Percentiles rank a stretch among this genome's conserved stretches.
Conservation (phyloP, 305 asterid species). For the Fraxinus sp. region DNA sequence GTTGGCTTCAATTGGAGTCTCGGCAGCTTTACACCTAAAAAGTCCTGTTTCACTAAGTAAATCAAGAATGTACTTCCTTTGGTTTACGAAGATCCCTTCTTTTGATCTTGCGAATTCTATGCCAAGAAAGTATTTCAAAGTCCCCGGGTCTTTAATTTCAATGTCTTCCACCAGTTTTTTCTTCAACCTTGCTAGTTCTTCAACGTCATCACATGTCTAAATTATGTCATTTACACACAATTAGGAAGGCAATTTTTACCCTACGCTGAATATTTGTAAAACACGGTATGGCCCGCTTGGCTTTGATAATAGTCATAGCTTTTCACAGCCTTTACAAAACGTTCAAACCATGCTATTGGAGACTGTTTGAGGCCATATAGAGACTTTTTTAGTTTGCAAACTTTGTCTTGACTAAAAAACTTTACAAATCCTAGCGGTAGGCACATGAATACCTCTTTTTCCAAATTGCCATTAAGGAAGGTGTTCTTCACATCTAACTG, state of each 20-base stretch:
- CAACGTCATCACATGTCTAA: background rate
- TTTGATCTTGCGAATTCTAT: background rate
- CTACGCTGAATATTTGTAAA: background rate
- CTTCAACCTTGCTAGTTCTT: background rate
- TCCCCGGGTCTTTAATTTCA: background rate
- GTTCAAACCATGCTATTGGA: background rate
- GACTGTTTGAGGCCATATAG: background rate
- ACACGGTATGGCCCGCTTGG: background rate
- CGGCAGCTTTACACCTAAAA: background rate
- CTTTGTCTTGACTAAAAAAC: background rate
- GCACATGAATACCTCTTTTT: background rate
- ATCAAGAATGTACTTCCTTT: background rate
- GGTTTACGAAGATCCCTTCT: background rate
- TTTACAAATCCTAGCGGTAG: background rate
- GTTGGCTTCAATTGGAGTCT: background rate
- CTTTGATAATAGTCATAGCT: background rate
- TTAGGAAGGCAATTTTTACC: background rate
- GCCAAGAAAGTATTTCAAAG: background rate
- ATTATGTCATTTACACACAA: background rate
- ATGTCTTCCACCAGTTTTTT: background rate
- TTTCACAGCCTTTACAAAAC: background rate
- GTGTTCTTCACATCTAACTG: background rate
- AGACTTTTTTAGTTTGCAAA: background rate
- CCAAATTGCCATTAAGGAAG: background rate
- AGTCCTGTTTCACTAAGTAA: background rate